Evolutionary conservation across 1,139 yeast genomes (phyloP).

Genomic region (Sugiyamaella neomexicana): DNA sequence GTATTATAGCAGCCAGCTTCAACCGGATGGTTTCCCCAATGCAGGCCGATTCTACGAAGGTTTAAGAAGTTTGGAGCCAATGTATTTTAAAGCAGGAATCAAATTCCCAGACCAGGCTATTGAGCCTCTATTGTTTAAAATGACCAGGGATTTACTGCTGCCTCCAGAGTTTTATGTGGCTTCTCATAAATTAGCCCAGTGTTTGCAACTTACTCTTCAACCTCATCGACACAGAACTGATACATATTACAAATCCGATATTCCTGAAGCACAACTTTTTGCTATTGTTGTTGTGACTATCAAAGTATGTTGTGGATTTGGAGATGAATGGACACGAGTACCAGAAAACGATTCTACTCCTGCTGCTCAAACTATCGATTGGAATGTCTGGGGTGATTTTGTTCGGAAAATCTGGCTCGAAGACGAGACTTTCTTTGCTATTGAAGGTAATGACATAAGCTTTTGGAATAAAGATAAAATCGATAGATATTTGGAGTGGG

Average conservation of each 20-base stretch:
- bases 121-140: slow-evolving; percentile 34
- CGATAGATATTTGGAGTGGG: slow-evolving; percentile 38
- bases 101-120: slow-evolving; percentile 29
- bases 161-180: slow-evolving; percentile 41
- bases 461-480: slow-evolving; percentile 36
- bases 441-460: slow-evolving; percentile 34
- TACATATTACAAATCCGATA: not conserved
- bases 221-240: not conserved
- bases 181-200: slow-evolving; percentile 11
- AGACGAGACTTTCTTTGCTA: slow-evolving; percentile 32
- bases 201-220: slow-evolving; percentile 2
- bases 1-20: slow-evolving; percentile 17
- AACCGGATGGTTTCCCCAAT: slow-evolving; percentile 25
- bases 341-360: slow-evolving; percentile 17
- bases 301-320: slow-evolving; percentile 39
- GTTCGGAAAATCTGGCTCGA: slow-evolving; percentile 38
- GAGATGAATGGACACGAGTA: slow-evolving; percentile 29
- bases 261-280: slow-evolving; percentile 26
- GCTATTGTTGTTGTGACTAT: slow-evolving; percentile 33
- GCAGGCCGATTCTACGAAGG: slow-evolving; percentile 22
- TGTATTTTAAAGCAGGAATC: slow-evolving; percentile 21
- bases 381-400: slow-evolving; percentile 40
- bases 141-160: slow-evolving; percentile 36
- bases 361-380: slow-evolving; percentile 29
- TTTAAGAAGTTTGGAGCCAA: slow-evolving; percentile 17